Conservation (phyloP, 495 filamentous ascomycete species). For the Aspergillus saccharolyticus region DNA sequence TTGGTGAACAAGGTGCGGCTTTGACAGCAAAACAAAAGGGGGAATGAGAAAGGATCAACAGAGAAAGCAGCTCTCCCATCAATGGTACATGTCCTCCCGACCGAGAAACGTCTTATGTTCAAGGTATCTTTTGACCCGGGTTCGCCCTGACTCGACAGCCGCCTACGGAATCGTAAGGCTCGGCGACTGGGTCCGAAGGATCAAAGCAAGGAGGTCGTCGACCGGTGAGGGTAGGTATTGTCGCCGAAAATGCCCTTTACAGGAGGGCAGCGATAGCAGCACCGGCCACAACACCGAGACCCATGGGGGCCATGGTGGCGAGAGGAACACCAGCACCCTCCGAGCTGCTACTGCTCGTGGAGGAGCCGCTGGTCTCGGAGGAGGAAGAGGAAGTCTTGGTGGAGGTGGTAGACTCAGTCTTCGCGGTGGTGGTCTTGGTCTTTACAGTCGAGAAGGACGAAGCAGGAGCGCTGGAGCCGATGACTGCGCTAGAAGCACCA, state of each 20-base stretch:
- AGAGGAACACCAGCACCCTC: constrained; percentile 31
- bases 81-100: constrained; percentile 18
- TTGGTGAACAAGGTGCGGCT: constrained; percentile 12
- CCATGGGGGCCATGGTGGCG: constrained; percentile 35
- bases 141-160: background rate
- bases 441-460: constrained; percentile 4
- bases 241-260: constrained; percentile 22
- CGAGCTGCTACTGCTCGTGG: constrained; percentile 21
- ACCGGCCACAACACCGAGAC: constrained; percentile 40
- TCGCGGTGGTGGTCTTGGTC: constrained; percentile 12
- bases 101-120: constrained; percentile 22
- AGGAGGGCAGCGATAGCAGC: constrained; percentile 45
- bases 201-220: background rate
- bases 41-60: constrained; percentile 2
- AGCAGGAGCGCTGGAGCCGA: constrained; percentile 8
- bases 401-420: constrained; percentile 7
- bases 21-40: background rate
- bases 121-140: constrained; percentile 7
- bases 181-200: background rate
- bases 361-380: background rate
- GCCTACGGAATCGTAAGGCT: background rate
- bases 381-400: constrained; percentile 12
- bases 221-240: constrained; percentile 2
- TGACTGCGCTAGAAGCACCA: constrained; percentile 7
- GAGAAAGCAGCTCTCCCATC: constrained; percentile 14